phyloP scores from a whole-genome alignment of 2,329 filamentous ascomycete species.

The Xylaria sp. region DNA sequence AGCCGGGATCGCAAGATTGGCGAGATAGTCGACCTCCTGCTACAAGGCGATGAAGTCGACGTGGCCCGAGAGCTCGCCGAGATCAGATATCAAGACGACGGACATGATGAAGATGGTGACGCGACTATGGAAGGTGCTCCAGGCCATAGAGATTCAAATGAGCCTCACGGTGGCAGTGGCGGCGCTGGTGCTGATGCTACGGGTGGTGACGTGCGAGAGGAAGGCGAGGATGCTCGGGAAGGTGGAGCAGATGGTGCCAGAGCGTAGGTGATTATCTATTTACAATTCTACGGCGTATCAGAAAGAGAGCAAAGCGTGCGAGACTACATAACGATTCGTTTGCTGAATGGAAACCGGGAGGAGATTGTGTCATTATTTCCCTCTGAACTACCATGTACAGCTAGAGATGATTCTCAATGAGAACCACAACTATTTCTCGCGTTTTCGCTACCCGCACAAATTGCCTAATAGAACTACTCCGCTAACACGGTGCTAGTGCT shows the following conservation, averaged over 20 bases:
- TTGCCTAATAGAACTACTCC: slow-evolving; percentile 21
- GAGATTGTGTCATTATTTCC: slow-evolving; percentile 18
- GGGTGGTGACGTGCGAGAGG: slow-evolving; percentile 88
- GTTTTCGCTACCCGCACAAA: slow-evolving; percentile 20
- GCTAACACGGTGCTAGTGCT: slow-evolving; percentile 62
- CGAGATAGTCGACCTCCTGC: slow-evolving; percentile 79
- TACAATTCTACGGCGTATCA: slow-evolving; percentile 39
- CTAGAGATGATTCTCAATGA: slow-evolving; percentile 39
- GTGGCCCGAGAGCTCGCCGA: slow-evolving; percentile 73
- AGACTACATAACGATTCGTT: slow-evolving; percentile 28
- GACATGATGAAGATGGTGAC: slow-evolving; percentile 66
- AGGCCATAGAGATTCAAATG: slow-evolving; percentile 63
- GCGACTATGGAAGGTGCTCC: slow-evolving; percentile 82
- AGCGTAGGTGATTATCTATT: slow-evolving; percentile 84
- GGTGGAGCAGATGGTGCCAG: slow-evolving; percentile 95
- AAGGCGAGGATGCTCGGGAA: slow-evolving; percentile 86
- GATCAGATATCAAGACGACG: slow-evolving; percentile 58
- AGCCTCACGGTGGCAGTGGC: slow-evolving; percentile 68
- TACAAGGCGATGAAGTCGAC: slow-evolving; percentile 89
- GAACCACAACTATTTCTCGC: slow-evolving; percentile 23
- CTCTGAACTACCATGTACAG: slow-evolving; percentile 35
- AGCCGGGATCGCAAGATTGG: slow-evolving; percentile 85
- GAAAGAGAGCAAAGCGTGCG: slow-evolving; percentile 22
- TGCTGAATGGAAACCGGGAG: slow-evolving; percentile 11
- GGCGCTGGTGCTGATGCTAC: slow-evolving; percentile 87